These are phyloP conservation scores for Myriosclerotinia curreyana DNA, from an alignment of 2,329 filamentous ascomycete genomes.

Conservation along the genomic window DNA sequence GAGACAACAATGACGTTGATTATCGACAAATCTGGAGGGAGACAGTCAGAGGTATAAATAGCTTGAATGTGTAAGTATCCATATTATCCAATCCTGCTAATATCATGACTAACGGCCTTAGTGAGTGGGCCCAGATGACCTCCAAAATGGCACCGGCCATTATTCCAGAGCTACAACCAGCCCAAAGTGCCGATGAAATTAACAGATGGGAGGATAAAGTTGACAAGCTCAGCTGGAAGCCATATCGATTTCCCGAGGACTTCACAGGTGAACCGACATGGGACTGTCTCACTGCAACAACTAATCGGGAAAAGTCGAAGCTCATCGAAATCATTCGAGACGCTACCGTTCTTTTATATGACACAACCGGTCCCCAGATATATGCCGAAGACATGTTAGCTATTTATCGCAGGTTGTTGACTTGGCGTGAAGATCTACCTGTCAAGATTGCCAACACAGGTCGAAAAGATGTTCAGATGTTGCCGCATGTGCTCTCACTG, in stretches of 20 bases:
- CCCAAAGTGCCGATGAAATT: conserved; percentile 18
- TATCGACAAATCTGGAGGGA: conserved; percentile 34
- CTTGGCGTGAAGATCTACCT: conserved; percentile 37
- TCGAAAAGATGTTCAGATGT: conserved; percentile 25
- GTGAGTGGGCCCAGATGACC: conserved; percentile 40
- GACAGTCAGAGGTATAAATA: conserved; percentile 38
- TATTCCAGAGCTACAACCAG: conserved; percentile 11
- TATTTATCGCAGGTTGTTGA: conserved; percentile 34
- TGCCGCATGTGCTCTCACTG: conserved; percentile 39
- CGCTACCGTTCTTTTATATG: conserved; percentile 33
- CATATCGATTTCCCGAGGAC: conserved; percentile 31
- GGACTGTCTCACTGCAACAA: conserved; percentile 35
- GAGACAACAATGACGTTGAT: conserved; percentile 28
- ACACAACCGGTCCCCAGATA: conserved; percentile 24
- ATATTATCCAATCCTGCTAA: neutral
- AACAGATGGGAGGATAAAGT: conserved; percentile 21
- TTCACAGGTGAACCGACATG: conserved; percentile 25
- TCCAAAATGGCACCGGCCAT: conserved; percentile 33
- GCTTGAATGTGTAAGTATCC: conserved; percentile 39
- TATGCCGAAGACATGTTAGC: conserved; percentile 31
- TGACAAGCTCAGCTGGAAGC: conserved; percentile 34
- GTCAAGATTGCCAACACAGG: conserved; percentile 30
- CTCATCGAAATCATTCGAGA: conserved; percentile 36
- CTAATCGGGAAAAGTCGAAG: conserved; percentile 37
- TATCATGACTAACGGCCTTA: conserved; percentile 32